These are phyloP conservation scores for Ophiocordyceps camponoti-saundersi DNA, from an alignment of 2,329 filamentous ascomycete species.

Conservation along the genomic window DNA sequence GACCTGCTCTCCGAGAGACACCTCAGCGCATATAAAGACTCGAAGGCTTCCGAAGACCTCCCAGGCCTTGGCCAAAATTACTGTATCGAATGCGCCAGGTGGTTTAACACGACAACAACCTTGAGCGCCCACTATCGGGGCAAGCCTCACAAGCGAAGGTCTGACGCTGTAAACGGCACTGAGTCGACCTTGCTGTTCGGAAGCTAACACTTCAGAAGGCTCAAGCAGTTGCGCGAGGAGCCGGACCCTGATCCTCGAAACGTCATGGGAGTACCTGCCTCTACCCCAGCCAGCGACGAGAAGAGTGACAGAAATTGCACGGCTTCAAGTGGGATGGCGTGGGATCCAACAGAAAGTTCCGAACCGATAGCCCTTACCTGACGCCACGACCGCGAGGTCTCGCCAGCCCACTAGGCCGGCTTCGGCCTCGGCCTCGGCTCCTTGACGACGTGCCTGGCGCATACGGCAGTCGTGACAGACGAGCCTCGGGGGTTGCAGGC, in stretches of 20 bases:
- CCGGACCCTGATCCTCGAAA: slow-evolving; percentile 78
- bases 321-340: not conserved
- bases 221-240: slow-evolving; percentile 68
- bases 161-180: not conserved
- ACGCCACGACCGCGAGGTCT: slow-evolving; percentile 27
- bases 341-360: not conserved
- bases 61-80: slow-evolving; percentile 76
- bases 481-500: slow-evolving; percentile 23
- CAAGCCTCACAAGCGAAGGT: slow-evolving; percentile 86
- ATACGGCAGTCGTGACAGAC: slow-evolving; percentile 29
- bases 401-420: slow-evolving; percentile 27
- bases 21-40: slow-evolving; percentile 59
- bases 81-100: slow-evolving; percentile 88
- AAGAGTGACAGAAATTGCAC: not conserved
- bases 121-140: slow-evolving; percentile 61
- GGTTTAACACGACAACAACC: slow-evolving; percentile 76
- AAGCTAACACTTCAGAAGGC: slow-evolving; percentile 27
- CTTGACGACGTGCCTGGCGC: slow-evolving; percentile 22
- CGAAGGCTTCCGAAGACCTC: slow-evolving; percentile 70
- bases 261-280: slow-evolving; percentile 61
- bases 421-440: slow-evolving; percentile 13
- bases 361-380: slow-evolving; percentile 17
- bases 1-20: slow-evolving; percentile 69
- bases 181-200: not conserved
- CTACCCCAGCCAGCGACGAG: not conserved